Conservation (phyloP, 2,329 filamentous ascomycete species). For the Amphichorda felina region DNA sequence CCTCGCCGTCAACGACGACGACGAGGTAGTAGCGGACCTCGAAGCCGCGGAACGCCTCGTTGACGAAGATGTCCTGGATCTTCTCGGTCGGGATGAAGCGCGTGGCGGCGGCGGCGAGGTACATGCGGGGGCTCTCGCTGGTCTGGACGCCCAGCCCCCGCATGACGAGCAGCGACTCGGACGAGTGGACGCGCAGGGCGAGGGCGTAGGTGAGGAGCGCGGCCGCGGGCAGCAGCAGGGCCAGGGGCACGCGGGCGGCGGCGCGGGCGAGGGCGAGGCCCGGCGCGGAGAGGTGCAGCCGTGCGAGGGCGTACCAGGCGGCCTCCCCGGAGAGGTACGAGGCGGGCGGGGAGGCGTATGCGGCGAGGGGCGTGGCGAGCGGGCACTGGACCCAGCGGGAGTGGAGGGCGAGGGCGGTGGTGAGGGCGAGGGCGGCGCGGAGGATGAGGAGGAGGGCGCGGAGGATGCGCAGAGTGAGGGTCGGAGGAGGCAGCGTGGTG, state of each 20-base stretch:
- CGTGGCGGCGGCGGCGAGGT: conserved; percentile 34
- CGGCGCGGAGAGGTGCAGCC: conserved; percentile 17
- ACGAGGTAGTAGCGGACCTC: conserved; percentile 83
- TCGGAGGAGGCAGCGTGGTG: conserved; percentile 57
- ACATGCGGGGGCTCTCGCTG: conserved; percentile 49
- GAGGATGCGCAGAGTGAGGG: conserved; percentile 33
- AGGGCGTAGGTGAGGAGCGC: conserved; percentile 27
- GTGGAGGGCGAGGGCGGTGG: conserved; percentile 35
- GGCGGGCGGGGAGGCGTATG: conserved; percentile 6
- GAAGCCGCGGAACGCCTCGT: conserved; percentile 89
- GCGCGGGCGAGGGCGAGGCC: conserved; percentile 17
- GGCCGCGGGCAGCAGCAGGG: conserved; percentile 25
- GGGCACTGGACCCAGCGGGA: conserved; percentile 29
- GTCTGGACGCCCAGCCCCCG: conserved; percentile 87
- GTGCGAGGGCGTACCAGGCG: conserved; percentile 13
- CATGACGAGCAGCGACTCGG: conserved; percentile 82
- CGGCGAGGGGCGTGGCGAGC: conserved; percentile 10
- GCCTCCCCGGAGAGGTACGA: conserved; percentile 9
- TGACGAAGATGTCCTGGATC: conserved; percentile 87
- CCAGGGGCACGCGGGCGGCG: conserved; percentile 22
- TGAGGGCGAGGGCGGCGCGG: conserved; percentile 28
- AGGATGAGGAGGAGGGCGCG: conserved; percentile 28
- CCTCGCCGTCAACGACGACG: conserved; percentile 81
- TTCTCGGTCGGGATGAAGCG: conserved; percentile 76
- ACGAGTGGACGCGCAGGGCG: conserved; percentile 36